phyloP scores from a whole-genome alignment of 768 basidiomycete genomes.

The Amanita fuliginea region DNA sequence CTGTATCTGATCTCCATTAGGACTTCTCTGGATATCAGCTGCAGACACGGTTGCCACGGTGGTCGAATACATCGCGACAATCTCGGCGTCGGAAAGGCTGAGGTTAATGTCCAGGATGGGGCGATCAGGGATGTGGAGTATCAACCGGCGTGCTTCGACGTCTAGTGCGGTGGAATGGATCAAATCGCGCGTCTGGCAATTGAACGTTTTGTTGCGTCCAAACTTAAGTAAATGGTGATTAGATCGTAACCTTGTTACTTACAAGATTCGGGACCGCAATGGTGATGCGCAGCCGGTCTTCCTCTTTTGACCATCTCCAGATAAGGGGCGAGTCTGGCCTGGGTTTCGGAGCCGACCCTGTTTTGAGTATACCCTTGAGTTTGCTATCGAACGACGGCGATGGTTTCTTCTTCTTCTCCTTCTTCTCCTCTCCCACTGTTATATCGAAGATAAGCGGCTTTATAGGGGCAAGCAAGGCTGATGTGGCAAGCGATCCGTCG shows the following conservation, averaged over 20 bases:
- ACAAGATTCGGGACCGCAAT: conserved; percentile 50
- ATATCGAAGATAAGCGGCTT: conserved; percentile 41
- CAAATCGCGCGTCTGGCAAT: conserved; percentile 33
- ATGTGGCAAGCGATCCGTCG: neutral
- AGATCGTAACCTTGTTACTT: conserved; percentile 16
- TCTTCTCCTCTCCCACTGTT: neutral
- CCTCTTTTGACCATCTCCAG: conserved; percentile 45
- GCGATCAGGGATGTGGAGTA: conserved; percentile 35
- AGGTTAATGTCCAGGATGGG: conserved; percentile 51
- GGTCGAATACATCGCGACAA: conserved; percentile 21
- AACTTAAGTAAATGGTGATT: neutral
- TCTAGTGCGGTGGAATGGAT: conserved; percentile 46
- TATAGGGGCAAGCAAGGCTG: neutral
- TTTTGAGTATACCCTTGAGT: conserved; percentile 35
- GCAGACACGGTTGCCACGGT: neutral
- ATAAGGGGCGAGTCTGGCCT: conserved; percentile 2
- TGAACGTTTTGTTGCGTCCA: neutral
- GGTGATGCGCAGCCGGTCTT: conserved; percentile 32
- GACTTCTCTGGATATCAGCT: neutral
- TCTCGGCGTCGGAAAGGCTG: conserved; percentile 41
- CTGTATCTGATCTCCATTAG: neutral
- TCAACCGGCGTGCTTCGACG: conserved; percentile 49
- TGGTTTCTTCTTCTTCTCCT: conserved; percentile 1
- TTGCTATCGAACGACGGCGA: conserved; percentile 9
- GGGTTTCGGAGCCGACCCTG: conserved; percentile 5